Base-by-base conservation (phyloP, 257 asterid species). In the Solanum tacnaense region DNA sequence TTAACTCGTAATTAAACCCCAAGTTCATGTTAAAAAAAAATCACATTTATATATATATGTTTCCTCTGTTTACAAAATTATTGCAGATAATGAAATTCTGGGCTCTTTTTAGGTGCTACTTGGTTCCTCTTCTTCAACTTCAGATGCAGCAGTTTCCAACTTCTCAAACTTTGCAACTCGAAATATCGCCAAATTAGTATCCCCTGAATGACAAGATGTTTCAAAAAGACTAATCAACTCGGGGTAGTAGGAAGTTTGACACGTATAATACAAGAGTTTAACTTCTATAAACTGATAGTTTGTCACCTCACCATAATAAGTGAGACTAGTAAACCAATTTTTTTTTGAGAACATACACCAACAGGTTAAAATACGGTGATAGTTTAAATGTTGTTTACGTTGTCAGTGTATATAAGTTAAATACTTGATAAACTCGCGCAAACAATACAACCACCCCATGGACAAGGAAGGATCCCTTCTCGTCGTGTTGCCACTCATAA, bases 171-270 rank as follows among this genome's bases (percentile, higher is more conserved):
- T 95, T 9, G 87, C 84, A 1, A 96, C 94, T 89, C 93, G 89
- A 93, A 96, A 96, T 78, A 96, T 91, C 13, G 98, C 98, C 73
- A 96, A 88, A 89, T 95, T 91, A 2, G 93, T 91, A 83, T 96
- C 98, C 87, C 99, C 99, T 96, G 91, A 38, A 25, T 58, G 36
- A 29, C 32, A n/a, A 20, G 34, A 65, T 32, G 23, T n/a, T 52
- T 52, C 11, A 12, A 16, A n/a, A 16, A 41, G 58, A 49, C 65
- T 29, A 49, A 25, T 85, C 52, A 75, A 36, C 32, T 75, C 31
- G 83, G 3, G 6, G 32, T 36, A 3, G 49, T 4, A 41, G 84
- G 49, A 44, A 44, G 25, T 79, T 79, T 29, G 38, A 15, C 65
- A 25, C 9, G 18, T 44, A 25, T 0, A 1, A 79, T 44, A 44